phyloP scores from a whole-genome alignment of 306 rosid species.

The Trifolium repens region DNA sequence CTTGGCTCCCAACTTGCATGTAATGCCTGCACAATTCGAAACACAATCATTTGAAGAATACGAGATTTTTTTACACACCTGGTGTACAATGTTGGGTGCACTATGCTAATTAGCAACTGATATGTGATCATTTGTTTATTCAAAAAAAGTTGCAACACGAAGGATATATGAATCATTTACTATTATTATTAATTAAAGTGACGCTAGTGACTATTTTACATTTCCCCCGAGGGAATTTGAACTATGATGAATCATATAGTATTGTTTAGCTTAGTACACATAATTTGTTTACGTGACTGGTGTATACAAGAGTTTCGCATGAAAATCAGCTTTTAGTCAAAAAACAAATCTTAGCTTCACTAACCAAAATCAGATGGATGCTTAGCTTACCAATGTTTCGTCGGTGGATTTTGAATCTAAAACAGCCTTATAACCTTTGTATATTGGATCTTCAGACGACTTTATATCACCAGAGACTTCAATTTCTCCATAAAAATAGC shows the following conservation, averaged over 20 bases:
- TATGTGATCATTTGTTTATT: neutral
- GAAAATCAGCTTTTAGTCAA: conserved; percentile 3
- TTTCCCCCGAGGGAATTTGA: no score
- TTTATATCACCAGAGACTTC: conserved; percentile 41
- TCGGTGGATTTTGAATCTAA: conserved; percentile 83
- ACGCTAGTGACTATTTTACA: no score
- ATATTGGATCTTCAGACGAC: conserved; percentile 61
- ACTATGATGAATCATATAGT: neutral
- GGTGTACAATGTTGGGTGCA: no score
- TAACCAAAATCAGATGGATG: conserved; percentile 23
- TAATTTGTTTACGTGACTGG: neutral
- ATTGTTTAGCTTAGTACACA: conserved; percentile 1
- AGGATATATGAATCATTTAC: conserved; percentile 7
- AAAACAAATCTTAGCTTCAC: neutral
- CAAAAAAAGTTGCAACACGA: neutral
- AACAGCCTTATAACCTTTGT: conserved; percentile 80
- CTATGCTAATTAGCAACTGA: neutral
- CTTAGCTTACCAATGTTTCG: conserved; percentile 67
- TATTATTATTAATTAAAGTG: no score
- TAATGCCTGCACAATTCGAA: conserved; percentile 62
- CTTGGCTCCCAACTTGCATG: conserved; percentile 98
- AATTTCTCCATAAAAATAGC: conserved; percentile 65
- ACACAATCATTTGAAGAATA: conserved; percentile 3
- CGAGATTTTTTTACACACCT: neutral
- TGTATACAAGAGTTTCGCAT: neutral